Evolutionary conservation across 768 basidiomycete genomes (phyloP).

Genomic region (Collybiopsis confluens): DNA sequence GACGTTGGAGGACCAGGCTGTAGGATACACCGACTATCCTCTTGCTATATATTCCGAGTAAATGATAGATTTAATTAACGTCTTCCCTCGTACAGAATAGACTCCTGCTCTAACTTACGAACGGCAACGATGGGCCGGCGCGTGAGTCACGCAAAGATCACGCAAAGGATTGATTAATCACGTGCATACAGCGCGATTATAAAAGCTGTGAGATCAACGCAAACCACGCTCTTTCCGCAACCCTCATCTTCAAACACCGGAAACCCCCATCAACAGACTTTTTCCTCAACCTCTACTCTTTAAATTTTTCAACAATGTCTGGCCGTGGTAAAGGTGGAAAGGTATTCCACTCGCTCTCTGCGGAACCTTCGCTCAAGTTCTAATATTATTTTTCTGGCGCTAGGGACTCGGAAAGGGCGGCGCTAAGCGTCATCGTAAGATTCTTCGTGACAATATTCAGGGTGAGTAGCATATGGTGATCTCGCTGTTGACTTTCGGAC

Average conservation of each 20-base stretch:
- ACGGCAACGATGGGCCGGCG: too few species aligned
- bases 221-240: neutral
- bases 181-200: neutral
- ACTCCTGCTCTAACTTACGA: too few species aligned
- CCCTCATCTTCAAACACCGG: neutral
- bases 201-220: constrained; percentile 1
- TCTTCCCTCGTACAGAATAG: too few species aligned
- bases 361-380: neutral
- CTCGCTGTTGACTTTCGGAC: neutral
- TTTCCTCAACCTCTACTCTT: neutral
- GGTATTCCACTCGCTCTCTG: neutral
- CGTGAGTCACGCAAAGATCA: neutral
- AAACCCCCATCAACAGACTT: neutral
- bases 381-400: neutral
- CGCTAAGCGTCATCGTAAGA: constrained; percentile 9
- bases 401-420: constrained; percentile 9
- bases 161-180: neutral
- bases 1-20: neutral
- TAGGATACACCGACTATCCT: constrained; percentile 8
- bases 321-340: constrained; percentile 10
- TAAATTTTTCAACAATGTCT: neutral
- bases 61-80: too few species aligned
- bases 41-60: neutral
- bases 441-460: constrained; percentile 10
- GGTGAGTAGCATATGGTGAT: neutral